phyloP scores from a whole-genome alignment of 306 rosid species.

The Begonia peltatifolia region DNA sequence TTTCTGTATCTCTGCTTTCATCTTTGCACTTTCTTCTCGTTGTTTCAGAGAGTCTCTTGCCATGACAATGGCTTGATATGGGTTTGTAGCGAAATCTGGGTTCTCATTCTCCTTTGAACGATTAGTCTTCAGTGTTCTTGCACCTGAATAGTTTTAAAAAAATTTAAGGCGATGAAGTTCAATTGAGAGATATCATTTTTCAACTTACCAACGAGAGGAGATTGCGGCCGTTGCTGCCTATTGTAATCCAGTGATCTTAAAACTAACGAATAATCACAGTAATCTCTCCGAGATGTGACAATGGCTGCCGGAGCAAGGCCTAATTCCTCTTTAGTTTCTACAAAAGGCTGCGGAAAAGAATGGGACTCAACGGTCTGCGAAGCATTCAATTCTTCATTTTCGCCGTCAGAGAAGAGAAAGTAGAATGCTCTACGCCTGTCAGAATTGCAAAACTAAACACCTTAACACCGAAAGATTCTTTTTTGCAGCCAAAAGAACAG shows the following conservation, averaged over 20 bases:
- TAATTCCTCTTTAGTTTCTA: conserved; percentile 44
- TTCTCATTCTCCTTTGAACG: conserved; percentile 63
- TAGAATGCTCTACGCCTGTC: conserved; percentile 86
- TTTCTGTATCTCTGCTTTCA: conserved; percentile 58
- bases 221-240: conserved; percentile 39
- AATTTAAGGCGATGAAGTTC: conserved; percentile 2
- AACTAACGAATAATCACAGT: conserved; percentile 40
- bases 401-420: conserved; percentile 70
- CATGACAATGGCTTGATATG: conserved; percentile 76
- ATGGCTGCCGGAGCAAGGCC: conserved; percentile 96
- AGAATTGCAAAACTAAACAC: conserved; percentile 8
- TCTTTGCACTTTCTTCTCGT: conserved; percentile 51
- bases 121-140: conserved; percentile 31
- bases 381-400: conserved; percentile 73
- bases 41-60: conserved; percentile 86
- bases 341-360: conserved; percentile 80
- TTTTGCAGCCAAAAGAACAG: neutral
- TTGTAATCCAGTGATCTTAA: conserved; percentile 64
- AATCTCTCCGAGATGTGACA: conserved; percentile 49
- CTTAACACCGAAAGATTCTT: neutral
- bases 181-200: neutral
- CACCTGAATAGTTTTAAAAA: conserved; percentile 23
- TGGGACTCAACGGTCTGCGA: conserved; percentile 78
- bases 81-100: conserved; percentile 40
- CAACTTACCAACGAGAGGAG: conserved; percentile 58